phyloP scores from a whole-genome alignment of 208 protist genomes.

The Trypanosoma congolense region DNA sequence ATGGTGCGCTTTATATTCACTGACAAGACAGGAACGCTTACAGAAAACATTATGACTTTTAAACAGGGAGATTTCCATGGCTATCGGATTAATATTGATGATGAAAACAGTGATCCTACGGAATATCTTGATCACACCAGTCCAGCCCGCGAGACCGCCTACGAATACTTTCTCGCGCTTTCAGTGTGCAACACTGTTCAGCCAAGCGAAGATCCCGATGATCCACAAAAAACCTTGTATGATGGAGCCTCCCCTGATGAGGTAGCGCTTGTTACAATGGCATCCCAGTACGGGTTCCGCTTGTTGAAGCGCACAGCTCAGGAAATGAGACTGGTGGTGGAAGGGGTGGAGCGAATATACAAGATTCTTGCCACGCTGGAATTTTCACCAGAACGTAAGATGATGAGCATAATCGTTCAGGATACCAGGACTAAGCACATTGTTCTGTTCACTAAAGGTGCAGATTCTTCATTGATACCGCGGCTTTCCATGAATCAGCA shows the following conservation, averaged over 20 bases:
- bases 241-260: slow-evolving; percentile 91
- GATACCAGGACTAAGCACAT: slow-evolving; percentile 54
- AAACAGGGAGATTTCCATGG: slow-evolving; percentile 70
- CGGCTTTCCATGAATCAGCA: slow-evolving; percentile 42
- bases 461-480: slow-evolving; percentile 70
- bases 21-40: slow-evolving; percentile 92
- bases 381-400: slow-evolving; percentile 88
- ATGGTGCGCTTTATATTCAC: slow-evolving; percentile 89
- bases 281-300: slow-evolving; percentile 55
- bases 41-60: slow-evolving; percentile 90
- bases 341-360: slow-evolving; percentile 38
- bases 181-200: slow-evolving; percentile 87
- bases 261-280: slow-evolving; percentile 87
- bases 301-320: slow-evolving; percentile 61
- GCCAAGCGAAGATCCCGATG: slow-evolving; percentile 50
- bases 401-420: slow-evolving; percentile 90
- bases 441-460: slow-evolving; percentile 87
- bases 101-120: slow-evolving; percentile 14
- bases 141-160: slow-evolving; percentile 23
- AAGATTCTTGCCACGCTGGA: slow-evolving; percentile 82
- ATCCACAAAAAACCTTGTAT: slow-evolving; percentile 58
- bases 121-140: slow-evolving; percentile 30
- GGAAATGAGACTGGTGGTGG: slow-evolving; percentile 33
- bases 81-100: slow-evolving; percentile 41
- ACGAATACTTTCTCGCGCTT: slow-evolving; percentile 76